phyloP scores from a whole-genome alignment of 768 basidiomycete genomes.

The Cytidiella melzeri region DNA sequence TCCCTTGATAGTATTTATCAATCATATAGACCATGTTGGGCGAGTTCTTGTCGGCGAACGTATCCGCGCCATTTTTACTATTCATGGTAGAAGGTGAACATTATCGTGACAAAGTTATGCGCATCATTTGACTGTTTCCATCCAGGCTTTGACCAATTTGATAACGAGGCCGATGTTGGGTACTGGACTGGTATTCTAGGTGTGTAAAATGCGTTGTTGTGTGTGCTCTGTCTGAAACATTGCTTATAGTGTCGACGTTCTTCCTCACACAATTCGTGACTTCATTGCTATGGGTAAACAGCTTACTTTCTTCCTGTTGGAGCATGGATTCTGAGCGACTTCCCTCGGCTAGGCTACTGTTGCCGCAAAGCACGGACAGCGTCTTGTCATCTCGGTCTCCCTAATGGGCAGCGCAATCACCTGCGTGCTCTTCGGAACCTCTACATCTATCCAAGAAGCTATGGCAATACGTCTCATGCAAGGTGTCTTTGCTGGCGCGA shows the following conservation, averaged over 20 bases:
- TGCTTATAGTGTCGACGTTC: conserved; percentile 61
- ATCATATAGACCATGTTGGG: conserved; percentile 76
- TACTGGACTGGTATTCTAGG: conserved; percentile 86
- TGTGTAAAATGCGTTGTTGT: conserved; percentile 25
- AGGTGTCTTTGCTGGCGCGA: conserved; percentile 88
- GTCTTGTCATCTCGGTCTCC: conserved; percentile 79
- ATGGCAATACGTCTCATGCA: conserved; percentile 83
- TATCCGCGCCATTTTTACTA: conserved; percentile 84
- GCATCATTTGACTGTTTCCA: conserved; percentile 16
- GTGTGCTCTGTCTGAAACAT: conserved; percentile 10
- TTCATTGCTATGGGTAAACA: conserved; percentile 80
- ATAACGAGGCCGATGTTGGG: conserved; percentile 80
- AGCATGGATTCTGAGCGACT: conserved; percentile 10
- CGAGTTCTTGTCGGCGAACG: conserved; percentile 91
- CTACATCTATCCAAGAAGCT: conserved; percentile 70
- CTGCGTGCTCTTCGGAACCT: conserved; percentile 73
- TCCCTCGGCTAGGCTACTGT: conserved; percentile 66
- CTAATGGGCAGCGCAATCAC: conserved; percentile 81
- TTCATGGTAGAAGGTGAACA: conserved; percentile 86
- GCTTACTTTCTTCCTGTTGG: conserved; percentile 5
- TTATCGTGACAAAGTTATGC: conserved; percentile 23
- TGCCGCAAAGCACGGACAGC: conserved; percentile 84
- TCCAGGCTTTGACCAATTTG: conserved; percentile 61
- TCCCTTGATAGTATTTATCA: not conserved
- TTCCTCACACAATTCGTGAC: conserved; percentile 97